Evolutionary conservation across 2,329 filamentous ascomycete species (phyloP), one percentile per base, ranked within the genome.

Genomic region (Ophiostoma ulmi): DNA sequence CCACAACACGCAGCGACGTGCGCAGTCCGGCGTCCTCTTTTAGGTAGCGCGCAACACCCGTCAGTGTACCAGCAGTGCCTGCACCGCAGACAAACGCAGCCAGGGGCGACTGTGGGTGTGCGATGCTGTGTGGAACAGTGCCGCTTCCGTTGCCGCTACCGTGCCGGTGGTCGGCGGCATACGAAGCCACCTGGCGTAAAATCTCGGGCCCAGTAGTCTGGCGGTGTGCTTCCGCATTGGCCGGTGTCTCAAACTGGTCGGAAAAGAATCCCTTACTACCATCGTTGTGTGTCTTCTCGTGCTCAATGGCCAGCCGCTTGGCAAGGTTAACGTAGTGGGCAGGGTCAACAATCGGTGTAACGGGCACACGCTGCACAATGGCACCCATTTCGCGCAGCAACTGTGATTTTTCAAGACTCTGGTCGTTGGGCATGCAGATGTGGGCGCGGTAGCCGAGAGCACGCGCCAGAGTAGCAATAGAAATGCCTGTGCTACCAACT

Each of bases 401-500:
- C 76, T 94, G 90, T 5, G 91, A 92, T 80, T 99, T 99, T 80
- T 99, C 95, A 71, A 84, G 82, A 71, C 90, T 88, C 83, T 96
- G 91, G 81, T 99, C 95, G 78, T 92, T 89, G 67, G 95, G 94
- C 93, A 99, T 98, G 83, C 93, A 97, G 75, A 99, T 98, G 80
- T 98, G 92, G 41, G 93, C 93, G 74, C 90, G 87, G 82, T 98
- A 98, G 44, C 95, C 95, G 79, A 89, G 87, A 31, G 95, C 94
- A 75, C 94, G 87, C 68, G 93, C 94, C 68, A 99, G 87, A 0
- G 92, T 92, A 2, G 95, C 95, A 11, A 99, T 85, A 20, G 94
- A 97, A 76, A 99, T 98, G 31, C 95, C 95, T 0, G 95, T 99
- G 78, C 92, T 97, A 72, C 95, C 95, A 20, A 97, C 94, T 1